Conservation (phyloP, 1,284 basidiomycete species). For the Sporisorium scitamineum region DNA sequence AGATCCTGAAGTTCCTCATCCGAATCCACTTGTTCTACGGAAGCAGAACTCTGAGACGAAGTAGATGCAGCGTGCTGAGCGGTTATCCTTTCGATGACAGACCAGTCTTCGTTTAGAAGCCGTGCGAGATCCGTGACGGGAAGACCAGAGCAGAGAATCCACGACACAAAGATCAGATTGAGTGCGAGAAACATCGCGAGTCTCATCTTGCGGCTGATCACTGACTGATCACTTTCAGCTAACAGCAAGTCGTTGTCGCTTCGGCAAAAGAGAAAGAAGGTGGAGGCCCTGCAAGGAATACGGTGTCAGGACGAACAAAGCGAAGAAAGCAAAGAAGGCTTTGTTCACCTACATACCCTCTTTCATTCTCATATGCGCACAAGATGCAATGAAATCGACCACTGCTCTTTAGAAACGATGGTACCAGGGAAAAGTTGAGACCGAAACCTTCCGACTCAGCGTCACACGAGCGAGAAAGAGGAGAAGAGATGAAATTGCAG, state of each 20-base stretch:
- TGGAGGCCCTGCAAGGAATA: not conserved
- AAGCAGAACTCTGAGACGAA: not conserved
- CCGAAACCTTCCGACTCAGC: not conserved
- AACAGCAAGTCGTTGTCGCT: no score
- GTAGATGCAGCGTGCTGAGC: not conserved
- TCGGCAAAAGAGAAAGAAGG: not conserved
- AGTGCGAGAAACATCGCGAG: not conserved
- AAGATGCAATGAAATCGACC: no score
- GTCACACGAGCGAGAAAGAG: not conserved
- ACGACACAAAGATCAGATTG: not conserved
- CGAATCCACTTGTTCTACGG: not conserved
- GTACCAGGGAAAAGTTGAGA: not conserved
- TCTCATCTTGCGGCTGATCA: not conserved
- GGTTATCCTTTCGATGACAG: not conserved
- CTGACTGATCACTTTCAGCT: no score
- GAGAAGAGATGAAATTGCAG: not conserved
- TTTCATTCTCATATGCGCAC: not conserved
- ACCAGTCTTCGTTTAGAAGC: conserved; percentile 12
- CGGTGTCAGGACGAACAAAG: not conserved
- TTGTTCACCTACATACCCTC: not conserved
- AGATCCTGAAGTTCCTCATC: no score
- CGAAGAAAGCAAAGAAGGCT: not conserved
- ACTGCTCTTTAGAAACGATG: not conserved
- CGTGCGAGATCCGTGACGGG: not conserved
- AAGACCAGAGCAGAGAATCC: not conserved